These are phyloP conservation scores for Geotrichum europaeum DNA, from an alignment of 1,139 yeast species.

Conservation along the genomic window DNA sequence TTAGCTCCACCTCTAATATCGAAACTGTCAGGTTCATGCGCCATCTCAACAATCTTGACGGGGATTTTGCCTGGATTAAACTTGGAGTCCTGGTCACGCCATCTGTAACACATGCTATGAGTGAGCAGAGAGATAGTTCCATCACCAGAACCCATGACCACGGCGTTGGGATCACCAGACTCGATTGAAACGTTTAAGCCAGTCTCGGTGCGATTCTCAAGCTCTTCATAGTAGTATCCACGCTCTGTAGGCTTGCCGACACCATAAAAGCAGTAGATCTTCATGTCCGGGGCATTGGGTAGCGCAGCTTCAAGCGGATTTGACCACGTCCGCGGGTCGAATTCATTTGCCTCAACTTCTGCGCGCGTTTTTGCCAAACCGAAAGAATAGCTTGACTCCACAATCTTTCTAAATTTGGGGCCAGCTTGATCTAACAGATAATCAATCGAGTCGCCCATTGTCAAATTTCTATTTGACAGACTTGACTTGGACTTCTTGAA, in stretches of 20 bases:
- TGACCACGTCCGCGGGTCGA: constrained; percentile 73
- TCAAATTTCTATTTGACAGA: constrained; percentile 48
- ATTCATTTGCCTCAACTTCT: constrained; percentile 59
- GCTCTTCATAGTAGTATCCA: constrained; percentile 77
- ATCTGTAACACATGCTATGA: constrained; percentile 74
- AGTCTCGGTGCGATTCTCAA: constrained; percentile 40
- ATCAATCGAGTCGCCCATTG: constrained; percentile 62
- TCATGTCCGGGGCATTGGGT: constrained; percentile 91
- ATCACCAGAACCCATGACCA: constrained; percentile 84
- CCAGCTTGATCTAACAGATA: constrained; percentile 62
- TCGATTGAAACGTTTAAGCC: constrained; percentile 63
- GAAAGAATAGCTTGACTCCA: constrained; percentile 64
- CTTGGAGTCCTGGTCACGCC: constrained; percentile 67
- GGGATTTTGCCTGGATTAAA: constrained; percentile 73
- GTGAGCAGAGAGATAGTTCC: constrained; percentile 88
- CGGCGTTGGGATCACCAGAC: constrained; percentile 55
- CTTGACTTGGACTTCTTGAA: constrained; percentile 45
- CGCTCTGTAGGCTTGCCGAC: constrained; percentile 95
- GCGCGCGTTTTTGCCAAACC: constrained; percentile 60
- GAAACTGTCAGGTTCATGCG: constrained; percentile 86
- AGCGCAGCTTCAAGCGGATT: constrained; percentile 88
- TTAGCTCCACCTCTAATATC: constrained; percentile 97
- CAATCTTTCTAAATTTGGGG: constrained; percentile 63
- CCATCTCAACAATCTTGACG: constrained; percentile 82
- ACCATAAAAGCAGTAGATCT: constrained; percentile 85